Evolutionary conservation across 768 basidiomycete species (phyloP).

Genomic region (Tricholoma saponaceum): DNA sequence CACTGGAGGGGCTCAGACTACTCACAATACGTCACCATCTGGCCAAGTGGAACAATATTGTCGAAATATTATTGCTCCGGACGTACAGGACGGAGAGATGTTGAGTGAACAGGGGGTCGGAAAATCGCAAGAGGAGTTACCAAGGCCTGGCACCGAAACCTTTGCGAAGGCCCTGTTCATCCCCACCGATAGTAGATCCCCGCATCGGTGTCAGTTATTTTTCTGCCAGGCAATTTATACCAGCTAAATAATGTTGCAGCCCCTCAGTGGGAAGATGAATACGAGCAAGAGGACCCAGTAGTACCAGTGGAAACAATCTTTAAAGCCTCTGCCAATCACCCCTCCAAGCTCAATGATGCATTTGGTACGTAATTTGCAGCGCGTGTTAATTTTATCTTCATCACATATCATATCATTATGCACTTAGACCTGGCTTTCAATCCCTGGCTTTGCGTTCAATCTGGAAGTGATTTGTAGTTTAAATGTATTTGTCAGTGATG

Average conservation of each 20-base stretch:
- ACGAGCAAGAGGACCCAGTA: slow-evolving; percentile 16
- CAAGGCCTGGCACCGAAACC: background rate
- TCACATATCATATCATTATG: no score
- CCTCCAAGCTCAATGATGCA: background rate
- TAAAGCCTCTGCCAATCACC: background rate
- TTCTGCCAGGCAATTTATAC: background rate
- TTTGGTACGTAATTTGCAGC: background rate
- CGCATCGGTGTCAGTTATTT: background rate
- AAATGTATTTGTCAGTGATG: background rate
- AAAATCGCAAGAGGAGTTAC: background rate
- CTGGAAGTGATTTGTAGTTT: background rate
- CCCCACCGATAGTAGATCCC: background rate
- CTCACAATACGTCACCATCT: background rate
- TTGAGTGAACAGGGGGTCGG: background rate
- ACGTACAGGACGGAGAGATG: background rate
- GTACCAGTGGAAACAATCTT: background rate
- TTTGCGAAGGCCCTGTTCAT: background rate
- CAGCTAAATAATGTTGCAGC: background rate
- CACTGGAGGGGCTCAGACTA: background rate
- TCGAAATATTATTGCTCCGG: background rate
- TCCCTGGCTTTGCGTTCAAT: background rate
- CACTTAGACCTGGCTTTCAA: background rate
- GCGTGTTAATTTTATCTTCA: background rate
- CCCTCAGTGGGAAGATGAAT: slow-evolving; percentile 22
- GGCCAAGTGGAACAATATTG: background rate